phyloP scores from a whole-genome alignment of 1,284 basidiomycete species.

The Irpex sp. region DNA sequence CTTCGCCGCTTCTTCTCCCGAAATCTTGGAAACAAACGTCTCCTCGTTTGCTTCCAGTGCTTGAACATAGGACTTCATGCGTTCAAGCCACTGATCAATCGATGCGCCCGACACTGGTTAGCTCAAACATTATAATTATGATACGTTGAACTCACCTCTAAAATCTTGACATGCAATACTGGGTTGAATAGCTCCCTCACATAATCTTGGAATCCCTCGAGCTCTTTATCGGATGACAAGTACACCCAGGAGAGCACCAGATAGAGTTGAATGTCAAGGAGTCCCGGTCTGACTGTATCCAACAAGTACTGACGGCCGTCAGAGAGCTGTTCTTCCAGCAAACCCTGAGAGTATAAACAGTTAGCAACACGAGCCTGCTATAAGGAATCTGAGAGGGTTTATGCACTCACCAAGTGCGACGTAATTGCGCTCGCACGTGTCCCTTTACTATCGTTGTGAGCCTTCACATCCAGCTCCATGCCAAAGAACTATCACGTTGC shows the following conservation, averaged over 20 bases:
- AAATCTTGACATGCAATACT: not conserved
- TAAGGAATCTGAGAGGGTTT: too few relatives aligned
- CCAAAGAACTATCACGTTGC: constrained; percentile 26
- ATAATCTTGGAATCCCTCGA: not conserved
- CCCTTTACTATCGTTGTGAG: constrained; percentile 30
- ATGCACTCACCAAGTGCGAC: constrained; percentile 34
- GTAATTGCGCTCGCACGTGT: constrained; percentile 32
- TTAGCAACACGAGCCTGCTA: not conserved
- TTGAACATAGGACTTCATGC: not conserved
- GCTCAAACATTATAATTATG: not conserved
- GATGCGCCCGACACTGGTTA: not conserved
- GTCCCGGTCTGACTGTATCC: not conserved
- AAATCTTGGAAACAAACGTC: not conserved
- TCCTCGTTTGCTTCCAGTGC: not conserved
- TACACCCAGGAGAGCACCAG: not conserved
- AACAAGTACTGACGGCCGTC: not conserved
- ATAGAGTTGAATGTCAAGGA: not conserved
- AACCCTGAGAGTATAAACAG: not conserved
- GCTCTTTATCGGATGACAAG: not conserved
- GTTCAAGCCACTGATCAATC: not conserved
- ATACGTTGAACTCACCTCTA: too few relatives aligned
- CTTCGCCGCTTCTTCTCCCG: not conserved
- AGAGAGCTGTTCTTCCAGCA: not conserved
- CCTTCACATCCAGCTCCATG: constrained; percentile 32
- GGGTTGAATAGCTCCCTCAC: not conserved